Evolutionary conservation across 164 flowering plant species (phyloP).

Genomic region (Akebia trifoliata): DNA sequence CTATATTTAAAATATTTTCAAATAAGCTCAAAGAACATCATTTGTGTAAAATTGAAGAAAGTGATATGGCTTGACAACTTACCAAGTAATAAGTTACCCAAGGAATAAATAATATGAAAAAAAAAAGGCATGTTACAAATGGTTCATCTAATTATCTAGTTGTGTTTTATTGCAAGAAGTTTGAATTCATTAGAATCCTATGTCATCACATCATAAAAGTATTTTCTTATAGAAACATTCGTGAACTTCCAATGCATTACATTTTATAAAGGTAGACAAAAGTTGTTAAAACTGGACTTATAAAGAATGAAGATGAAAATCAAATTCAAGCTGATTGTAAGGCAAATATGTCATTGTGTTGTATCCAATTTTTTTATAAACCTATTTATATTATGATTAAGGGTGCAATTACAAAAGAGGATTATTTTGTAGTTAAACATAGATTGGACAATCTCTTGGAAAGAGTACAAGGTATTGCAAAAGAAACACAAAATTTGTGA

Average conservation of each 20-base stretch:
- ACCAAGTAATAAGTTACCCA: constrained; percentile 4
- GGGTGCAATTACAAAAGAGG: too few relatives aligned
- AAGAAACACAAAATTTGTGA: too few relatives aligned
- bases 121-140: constrained; percentile 2
- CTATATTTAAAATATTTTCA: constrained; percentile 15
- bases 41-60: constrained; percentile 6
- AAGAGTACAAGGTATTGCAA: too few relatives aligned
- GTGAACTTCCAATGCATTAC: constrained; percentile 6
- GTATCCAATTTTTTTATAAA: constrained; percentile 2
- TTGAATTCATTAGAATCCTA: constrained; percentile 15
- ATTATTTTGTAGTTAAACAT: too few relatives aligned
- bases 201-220: constrained; percentile 19
- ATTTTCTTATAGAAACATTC: constrained; percentile 9
- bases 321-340: constrained; percentile 1
- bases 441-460: too few relatives aligned
- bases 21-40: constrained; percentile 9
- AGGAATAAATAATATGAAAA: not conserved
- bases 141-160: constrained; percentile 7
- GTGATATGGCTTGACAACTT: constrained; percentile 6
- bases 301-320: not conserved
- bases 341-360: constrained; percentile 1
- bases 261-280: constrained; percentile 16
- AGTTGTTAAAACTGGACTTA: constrained; percentile 6
- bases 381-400: too few relatives aligned
- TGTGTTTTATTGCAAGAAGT: constrained; percentile 17